phyloP scores from a whole-genome alignment of 1,284 basidiomycete genomes.

The Amylostereum areolatum region DNA sequence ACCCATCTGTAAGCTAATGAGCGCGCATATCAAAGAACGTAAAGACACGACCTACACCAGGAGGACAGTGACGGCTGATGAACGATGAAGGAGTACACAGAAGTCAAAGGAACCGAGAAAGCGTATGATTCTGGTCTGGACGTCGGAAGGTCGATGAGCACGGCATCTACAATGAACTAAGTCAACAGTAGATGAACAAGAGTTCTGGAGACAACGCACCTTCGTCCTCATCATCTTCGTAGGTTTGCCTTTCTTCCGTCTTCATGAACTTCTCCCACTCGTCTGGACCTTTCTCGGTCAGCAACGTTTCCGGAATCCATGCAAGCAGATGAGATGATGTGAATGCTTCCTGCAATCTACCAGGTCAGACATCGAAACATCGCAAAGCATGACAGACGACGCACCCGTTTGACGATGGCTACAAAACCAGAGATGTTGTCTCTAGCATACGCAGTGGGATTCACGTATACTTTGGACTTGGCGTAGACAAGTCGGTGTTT shows the following conservation, averaged over 20 bases:
- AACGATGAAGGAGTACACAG: constrained; percentile 87
- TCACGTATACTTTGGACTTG: constrained; percentile 91
- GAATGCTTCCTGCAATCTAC: constrained; percentile 51
- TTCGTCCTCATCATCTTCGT: constrained; percentile 60
- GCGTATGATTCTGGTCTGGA: constrained; percentile 86
- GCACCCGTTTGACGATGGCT: constrained; percentile 76
- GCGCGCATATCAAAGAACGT: constrained; percentile 8
- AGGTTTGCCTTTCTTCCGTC: constrained; percentile 60
- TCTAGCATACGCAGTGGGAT: constrained; percentile 85
- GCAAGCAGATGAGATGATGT: constrained; percentile 73
- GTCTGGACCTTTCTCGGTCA: constrained; percentile 67
- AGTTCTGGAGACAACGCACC: constrained; percentile 34
- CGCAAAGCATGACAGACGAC: constrained; percentile 19
- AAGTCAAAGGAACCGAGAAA: constrained; percentile 86
- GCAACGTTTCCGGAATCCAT: constrained; percentile 79
- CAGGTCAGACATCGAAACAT: constrained; percentile 10
- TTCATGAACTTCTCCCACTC: constrained; percentile 86
- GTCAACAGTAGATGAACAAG: constrained; percentile 8
- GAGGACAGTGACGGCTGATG: constrained; percentile 80
- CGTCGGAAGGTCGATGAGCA: constrained; percentile 71
- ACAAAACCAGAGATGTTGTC: constrained; percentile 95
- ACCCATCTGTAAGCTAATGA: constrained; percentile 47
- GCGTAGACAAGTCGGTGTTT: constrained; percentile 75
- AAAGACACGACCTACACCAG: constrained; percentile 63
- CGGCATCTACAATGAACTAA: constrained; percentile 48